Conservation (phyloP, 129 eudicot genomes). For the Pseudognaphalium luteoalbum region DNA sequence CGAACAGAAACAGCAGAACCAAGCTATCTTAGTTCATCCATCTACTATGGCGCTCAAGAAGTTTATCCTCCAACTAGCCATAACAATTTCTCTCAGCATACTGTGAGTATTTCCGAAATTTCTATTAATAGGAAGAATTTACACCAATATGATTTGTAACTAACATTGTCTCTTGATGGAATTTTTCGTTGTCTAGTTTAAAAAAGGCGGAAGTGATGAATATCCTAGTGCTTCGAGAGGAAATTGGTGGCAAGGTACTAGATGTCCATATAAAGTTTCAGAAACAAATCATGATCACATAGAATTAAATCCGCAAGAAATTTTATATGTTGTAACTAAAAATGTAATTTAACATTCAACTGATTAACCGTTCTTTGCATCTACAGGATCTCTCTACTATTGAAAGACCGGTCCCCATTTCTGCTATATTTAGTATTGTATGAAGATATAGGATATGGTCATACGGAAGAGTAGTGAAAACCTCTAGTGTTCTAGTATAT, state of each 20-base stretch:
- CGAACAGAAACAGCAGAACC: conserved; percentile 35
- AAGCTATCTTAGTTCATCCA: conserved; percentile 60
- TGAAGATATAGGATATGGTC: conserved; percentile 9
- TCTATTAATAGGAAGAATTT: background rate
- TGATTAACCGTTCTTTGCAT: conserved; percentile 1
- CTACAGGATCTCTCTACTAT: conserved; percentile 68
- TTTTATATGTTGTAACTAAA: background rate
- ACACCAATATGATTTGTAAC: background rate
- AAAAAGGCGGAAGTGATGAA: conserved; percentile 48
- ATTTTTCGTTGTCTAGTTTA: conserved; percentile 32
- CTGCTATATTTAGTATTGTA: background rate
- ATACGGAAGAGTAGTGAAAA: conserved; percentile 2
- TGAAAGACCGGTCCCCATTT: conserved; percentile 24
- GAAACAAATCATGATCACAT: background rate
- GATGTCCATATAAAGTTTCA: background rate
- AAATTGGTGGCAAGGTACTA: conserved; percentile 90
- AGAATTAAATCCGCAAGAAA: background rate
- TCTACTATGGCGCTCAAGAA: conserved; percentile 80
- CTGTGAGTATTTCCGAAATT: conserved; percentile 22
- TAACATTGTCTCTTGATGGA: background rate
- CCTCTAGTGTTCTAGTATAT: background rate
- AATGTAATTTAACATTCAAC: background rate
- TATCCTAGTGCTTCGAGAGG: conserved; percentile 68
- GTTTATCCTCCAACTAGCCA: conserved; percentile 51
- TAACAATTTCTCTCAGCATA: conserved; percentile 26